Evolutionary conservation across 2,329 filamentous ascomycete species (phyloP), one percentile per base, ranked within the genome.

Genomic region (Tolypocladium paradoxum): DNA sequence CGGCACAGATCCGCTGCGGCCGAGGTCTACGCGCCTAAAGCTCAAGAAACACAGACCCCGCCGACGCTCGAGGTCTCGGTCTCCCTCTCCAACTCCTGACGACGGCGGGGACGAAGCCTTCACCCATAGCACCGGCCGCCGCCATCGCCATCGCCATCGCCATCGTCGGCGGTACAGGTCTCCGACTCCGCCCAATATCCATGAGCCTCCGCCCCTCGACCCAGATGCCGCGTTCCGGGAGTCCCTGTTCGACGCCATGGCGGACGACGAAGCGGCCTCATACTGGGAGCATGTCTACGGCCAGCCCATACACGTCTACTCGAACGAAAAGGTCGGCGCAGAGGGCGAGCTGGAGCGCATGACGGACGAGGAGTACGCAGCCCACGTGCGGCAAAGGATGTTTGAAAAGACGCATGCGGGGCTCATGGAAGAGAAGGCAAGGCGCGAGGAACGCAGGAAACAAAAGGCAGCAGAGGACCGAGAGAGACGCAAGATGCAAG

Each of bases 261-360:
- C 90, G 37, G 93, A 99, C 69, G 92, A 97, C 65, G 93, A 99
- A 71, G 93, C 92, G 48, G 93, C 93, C 2, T 81, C 84, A 8
- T 99, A 93, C 73, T 99, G 93, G 93, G 87, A 96, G 68, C 82
- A 83, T 18, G 88, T 99, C n/a, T 99, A 97, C 70, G 91, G 90
- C 1, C 92, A 97, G 67, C 92, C 93, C 0, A 87, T 97, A 49
- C 90, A 96, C 69, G 81, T 83, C 7, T 96, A 95, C 65, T 66
- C 81, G 0, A 75, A 79, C 29, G 69, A 74, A 49, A 58, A 63
- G 6, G 64, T 69, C 9, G 74, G 71, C 55, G 69, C 72, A 61
- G 69, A 58, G 63, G 79, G 79, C 57, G 68, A 83, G 63, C 74
- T 96, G 14, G 90, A 96, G 68, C 78, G 77, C 57, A 97, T 97